Conservation (phyloP, 768 basidiomycete species). For the Boletus vinaceobasis region DNA sequence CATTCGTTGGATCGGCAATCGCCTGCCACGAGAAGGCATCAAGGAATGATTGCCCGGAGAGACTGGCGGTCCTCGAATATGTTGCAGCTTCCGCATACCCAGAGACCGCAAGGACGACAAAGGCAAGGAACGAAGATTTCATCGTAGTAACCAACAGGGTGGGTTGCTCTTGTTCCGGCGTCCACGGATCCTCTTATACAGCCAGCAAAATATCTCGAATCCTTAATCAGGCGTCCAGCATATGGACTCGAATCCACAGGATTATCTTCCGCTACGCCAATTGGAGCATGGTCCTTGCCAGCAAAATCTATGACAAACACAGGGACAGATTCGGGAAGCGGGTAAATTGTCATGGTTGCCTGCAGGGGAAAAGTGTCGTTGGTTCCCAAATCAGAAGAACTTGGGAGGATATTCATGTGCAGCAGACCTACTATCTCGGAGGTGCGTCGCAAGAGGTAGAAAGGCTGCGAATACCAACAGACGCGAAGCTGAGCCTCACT, state of each 20-base stretch:
- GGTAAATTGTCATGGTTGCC: background rate
- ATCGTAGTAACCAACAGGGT: background rate
- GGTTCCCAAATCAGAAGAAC: background rate
- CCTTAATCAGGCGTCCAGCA: background rate
- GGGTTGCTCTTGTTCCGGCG: background rate
- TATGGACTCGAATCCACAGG: background rate
- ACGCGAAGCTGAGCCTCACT: background rate
- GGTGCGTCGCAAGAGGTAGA: background rate
- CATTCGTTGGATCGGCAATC: slow-evolving; percentile 34
- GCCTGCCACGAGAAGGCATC: slow-evolving; percentile 27
- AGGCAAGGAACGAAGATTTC: background rate
- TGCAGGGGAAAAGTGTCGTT: background rate
- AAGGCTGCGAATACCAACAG: background rate
- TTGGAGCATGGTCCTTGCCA: background rate
- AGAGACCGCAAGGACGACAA: slow-evolving; percentile 7
- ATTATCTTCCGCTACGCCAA: background rate
- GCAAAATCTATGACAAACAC: background rate
- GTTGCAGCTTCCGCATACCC: slow-evolving; percentile 34
- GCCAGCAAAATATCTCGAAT: background rate
- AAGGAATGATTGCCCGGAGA: slow-evolving; percentile 51
- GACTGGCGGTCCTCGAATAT: slow-evolving; percentile 44
- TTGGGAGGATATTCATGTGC: background rate
- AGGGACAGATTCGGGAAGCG: background rate
- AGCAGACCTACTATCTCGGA: background rate
- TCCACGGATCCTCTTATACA: slow-evolving; percentile 9